Evolutionary conservation across 805 yeast genomes (phyloP).

Genomic region (Saccharomycodes ludwigii): DNA sequence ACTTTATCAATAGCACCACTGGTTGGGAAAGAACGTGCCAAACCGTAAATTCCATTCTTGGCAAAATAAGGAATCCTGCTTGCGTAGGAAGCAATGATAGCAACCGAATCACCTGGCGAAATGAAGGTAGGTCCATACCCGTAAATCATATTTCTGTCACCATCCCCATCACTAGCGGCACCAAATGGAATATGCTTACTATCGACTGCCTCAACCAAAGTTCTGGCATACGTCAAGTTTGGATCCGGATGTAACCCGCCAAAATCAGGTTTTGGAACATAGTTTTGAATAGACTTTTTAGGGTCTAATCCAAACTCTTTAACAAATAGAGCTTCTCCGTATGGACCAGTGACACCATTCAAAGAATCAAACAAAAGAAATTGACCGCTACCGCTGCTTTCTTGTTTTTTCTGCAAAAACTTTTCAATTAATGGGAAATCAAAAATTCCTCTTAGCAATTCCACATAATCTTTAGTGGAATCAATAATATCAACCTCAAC

Average conservation of each 20-base stretch:
- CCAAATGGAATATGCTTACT: slow-evolving; percentile 75
- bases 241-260: slow-evolving; percentile 99
- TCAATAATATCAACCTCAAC: slow-evolving; percentile 73
- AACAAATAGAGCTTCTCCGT: slow-evolving; percentile 73
- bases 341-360: slow-evolving; percentile 96
- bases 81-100: slow-evolving; percentile 92
- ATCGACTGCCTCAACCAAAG: slow-evolving; percentile 83
- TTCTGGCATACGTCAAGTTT: slow-evolving; percentile 83
- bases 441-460: slow-evolving; percentile 70
- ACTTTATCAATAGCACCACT: slow-evolving; percentile 89
- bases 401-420: slow-evolving; percentile 42
- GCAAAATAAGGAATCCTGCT: slow-evolving; percentile 84
- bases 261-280: slow-evolving; percentile 71
- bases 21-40: slow-evolving; percentile 97
- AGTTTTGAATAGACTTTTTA: slow-evolving; percentile 61
- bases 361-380: slow-evolving; percentile 77
- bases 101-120: slow-evolving; percentile 97
- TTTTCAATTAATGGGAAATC: slow-evolving; percentile 71
- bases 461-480: slow-evolving; percentile 66
- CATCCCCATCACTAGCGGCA: slow-evolving; percentile 99
- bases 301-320: slow-evolving; percentile 72
- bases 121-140: slow-evolving; percentile 84
- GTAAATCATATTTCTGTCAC: slow-evolving; percentile 97
- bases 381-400: slow-evolving; percentile 47
- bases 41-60: slow-evolving; percentile 75